Base-by-base conservation (phyloP, 1,284 basidiomycete species). In the Sanghuangporus sanghuang region DNA sequence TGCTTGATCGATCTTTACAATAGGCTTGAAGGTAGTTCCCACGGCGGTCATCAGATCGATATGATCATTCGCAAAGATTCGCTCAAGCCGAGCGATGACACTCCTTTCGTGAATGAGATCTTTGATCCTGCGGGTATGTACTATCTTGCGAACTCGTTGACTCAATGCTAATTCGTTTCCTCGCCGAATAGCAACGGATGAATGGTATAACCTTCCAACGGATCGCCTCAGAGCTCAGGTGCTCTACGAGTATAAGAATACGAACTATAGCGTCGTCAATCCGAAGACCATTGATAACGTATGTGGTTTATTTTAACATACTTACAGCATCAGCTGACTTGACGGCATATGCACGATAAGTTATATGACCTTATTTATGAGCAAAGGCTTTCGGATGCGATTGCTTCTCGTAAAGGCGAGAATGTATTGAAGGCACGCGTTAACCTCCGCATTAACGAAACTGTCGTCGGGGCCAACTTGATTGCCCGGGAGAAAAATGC, bases 211-310 rank as follows among this genome's bases (percentile, higher is more conserved):
- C 36, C 67, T 79, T 14, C 71, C 74, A 4, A 75, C 76, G 27
- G 72, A 74, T 54, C 72, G 71, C n/a, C 69, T 73, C 21, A 75
- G 81, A 36, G 71, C 73, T 27, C 67, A 70, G 50, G 70, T 77
- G 23, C 70, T 79, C 2, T 70, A 72, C 36, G 84, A 85, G 64
- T 83, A 84, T 64, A 76, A 77, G 65, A 71, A 73, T 44, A 84
- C 84, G 9, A 85, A 86, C 69, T 85, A 86, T 68, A 79, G 82
- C 12, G 82, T 85, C 36, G 80, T 85, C 16, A 85, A 82, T 67
- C 78, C 80, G 49, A 69, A 74, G 36, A 80, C 79, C 16, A 72
- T 81, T 32, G 77, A 79, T 60, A 66, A 69, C 50, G 82, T 82
- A 67, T 67, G 61, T 32, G 50, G 39, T 61, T 63, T 42, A 58